A percentile compares a stretch with the other conserved stretches of the same genome.
These are phyloP conservation scores for Parasitella parasitica DNA, from an alignment of 371 early-diverging fungal genomes.

Conservation along the genomic window DNA sequence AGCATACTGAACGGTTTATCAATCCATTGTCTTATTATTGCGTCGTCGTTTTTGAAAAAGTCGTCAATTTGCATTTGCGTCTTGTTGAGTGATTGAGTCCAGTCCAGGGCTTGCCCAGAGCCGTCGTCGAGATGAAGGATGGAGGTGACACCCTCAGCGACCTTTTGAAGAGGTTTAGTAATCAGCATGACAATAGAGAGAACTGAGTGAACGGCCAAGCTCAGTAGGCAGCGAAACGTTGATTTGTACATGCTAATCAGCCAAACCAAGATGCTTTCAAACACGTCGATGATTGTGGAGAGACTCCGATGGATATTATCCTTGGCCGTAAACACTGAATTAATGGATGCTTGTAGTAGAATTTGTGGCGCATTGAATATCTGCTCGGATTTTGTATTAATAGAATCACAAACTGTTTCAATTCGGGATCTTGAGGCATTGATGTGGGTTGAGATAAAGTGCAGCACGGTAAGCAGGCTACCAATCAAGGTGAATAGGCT, in stretches of 20 bases:
- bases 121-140: background rate
- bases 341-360: background rate
- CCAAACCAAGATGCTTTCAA: constrained; percentile 29
- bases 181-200: constrained; percentile 23
- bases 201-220: constrained; percentile 28
- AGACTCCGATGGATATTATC: constrained; percentile 26
- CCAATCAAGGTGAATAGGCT: constrained; percentile 6
- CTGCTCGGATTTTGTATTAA: constrained; percentile 13
- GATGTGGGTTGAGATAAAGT: background rate
- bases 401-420: constrained; percentile 16
- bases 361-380: constrained; percentile 12
- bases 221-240: constrained; percentile 38
- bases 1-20: constrained; percentile 27
- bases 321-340: constrained; percentile 10
- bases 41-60: constrained; percentile 25
- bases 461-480: background rate
- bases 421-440: constrained; percentile 4
- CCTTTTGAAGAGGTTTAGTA: constrained; percentile 28
- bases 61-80: constrained; percentile 23
- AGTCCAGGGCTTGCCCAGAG: constrained; percentile 8
- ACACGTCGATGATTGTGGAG: background rate
- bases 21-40: constrained; percentile 13
- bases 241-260: constrained; percentile 36
- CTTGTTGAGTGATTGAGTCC: constrained; percentile 21
- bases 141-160: constrained; percentile 22